Base-by-base conservation (phyloP, 805 yeast species). In the Zygoascus tannicola region DNA sequence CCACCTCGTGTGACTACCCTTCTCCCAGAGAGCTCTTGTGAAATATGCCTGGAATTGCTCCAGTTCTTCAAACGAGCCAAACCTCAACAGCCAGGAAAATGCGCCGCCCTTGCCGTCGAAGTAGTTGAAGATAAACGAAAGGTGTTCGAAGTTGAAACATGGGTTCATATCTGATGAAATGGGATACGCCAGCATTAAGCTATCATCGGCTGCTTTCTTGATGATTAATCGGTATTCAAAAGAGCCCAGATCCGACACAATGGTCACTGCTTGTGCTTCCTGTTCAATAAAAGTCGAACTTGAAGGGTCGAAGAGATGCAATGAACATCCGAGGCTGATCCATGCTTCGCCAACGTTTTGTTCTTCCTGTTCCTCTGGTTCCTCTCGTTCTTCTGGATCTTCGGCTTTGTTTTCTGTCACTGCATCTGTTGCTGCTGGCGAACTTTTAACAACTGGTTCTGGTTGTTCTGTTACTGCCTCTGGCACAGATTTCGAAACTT, bases 41-140 rank as follows among this genome's bases (percentile, higher is more conserved):
- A 78, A 72, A 2, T 50, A 57, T 2, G 57, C 56, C 60, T 83
- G 85, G 57, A 85, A 83, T 8, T 56, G 49, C 19, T 65, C 63
- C 45, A 80, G 69, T 0, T 57, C 58, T 1, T 64, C 63, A 7
- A 62, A 56, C 33, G 61, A 57, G 0, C 50, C 49, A 54, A 86
- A 85, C 52, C 70, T 75, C 32, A 84, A 53, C 51, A 84, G 67
- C 73, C 81, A 83, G 1, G 94, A 80, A 21, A 70, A 65, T 0
- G 78, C 72, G 12, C 14, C 12, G 10, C 32, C 32, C 14, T 14
- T 28, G 2, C 60, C 58, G 37, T 55, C 60, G 22, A 62, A 64
- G 49, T 74, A 70, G 57, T 83, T 81, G 70, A 85, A 86, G 12
- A 81, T 71, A 51, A 86, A 81, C 1, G 84, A 70, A 12, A 60